phyloP scores from a whole-genome alignment of 257 asterid species.

The Gentiana macrophylla region DNA sequence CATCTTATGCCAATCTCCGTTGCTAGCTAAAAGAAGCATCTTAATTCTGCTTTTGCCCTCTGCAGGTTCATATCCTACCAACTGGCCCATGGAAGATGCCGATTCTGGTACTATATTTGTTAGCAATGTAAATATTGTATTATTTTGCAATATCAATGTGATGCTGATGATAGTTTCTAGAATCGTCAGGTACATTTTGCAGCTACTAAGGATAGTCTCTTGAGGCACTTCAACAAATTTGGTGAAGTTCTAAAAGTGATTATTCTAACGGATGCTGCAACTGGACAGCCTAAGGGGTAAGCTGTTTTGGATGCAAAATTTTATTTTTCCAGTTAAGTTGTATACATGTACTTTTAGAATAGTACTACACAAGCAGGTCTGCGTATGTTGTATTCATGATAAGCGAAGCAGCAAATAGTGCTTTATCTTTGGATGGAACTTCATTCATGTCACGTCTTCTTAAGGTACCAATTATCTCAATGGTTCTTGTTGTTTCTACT shows the following conservation, averaged over 20 bases:
- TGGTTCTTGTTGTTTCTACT: background rate
- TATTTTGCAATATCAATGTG: background rate
- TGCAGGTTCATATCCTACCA: slow-evolving; percentile 45
- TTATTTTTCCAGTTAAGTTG: background rate
- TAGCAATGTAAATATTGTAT: slow-evolving; percentile 52
- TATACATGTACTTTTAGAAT: slow-evolving; percentile 7
- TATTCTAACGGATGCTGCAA: slow-evolving; percentile 65
- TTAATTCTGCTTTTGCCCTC: background rate
- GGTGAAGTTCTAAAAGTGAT: slow-evolving; percentile 80
- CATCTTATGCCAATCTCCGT: slow-evolving; percentile 8
- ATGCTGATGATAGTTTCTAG: too few species aligned
- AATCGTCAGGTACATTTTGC: slow-evolving; percentile 88
- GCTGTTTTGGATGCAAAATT: slow-evolving; percentile 18
- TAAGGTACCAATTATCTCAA: slow-evolving; percentile 44
- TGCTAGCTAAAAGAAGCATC: slow-evolving; percentile 2
- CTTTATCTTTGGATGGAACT: slow-evolving; percentile 85
- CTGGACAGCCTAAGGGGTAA: slow-evolving; percentile 96
- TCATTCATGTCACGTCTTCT: slow-evolving; percentile 92
- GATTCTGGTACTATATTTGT: slow-evolving; percentile 85
- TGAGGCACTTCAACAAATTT: slow-evolving; percentile 76
- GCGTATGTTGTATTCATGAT: slow-evolving; percentile 83
- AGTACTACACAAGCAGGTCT: slow-evolving; percentile 45
- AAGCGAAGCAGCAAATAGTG: slow-evolving; percentile 81
- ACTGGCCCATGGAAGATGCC: slow-evolving; percentile 61
- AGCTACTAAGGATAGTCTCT: slow-evolving; percentile 90